Evolutionary conservation across 768 basidiomycete species (phyloP), one percentile per base, ranked within the genome.

Genomic region (Pulveroboletus sp.): DNA sequence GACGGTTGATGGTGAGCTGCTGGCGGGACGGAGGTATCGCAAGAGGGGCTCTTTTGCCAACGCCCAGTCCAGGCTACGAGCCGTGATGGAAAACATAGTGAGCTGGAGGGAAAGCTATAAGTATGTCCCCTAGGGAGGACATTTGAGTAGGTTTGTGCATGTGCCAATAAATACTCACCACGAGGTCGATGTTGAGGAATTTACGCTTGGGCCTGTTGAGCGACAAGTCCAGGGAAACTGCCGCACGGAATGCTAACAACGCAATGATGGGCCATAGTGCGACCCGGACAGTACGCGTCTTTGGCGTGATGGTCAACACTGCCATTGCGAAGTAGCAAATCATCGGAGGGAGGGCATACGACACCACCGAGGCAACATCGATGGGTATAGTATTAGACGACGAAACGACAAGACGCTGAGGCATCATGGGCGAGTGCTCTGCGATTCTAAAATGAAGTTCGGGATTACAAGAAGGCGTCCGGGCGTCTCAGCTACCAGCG

Each of bases 251-350:
- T 5, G 74, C 65, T 9, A 68, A 54, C 61, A 71, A 73, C 5
- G 76, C 58, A n/a, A n/a, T n/a, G n/a, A n/a, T n/a, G n/a, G n/a
- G n/a, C n/a, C 79, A 68, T 26, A 82, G 50, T 3, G 73, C 74
- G 41, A 79, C 52, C 28, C 80, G 76, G 32, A 73, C n/a, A n/a
- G n/a, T 40, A 26, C 70, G 69, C 0, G 80, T 81, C 14, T 68
- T 60, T 0, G 78, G 77, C 3, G 71, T 60, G 24, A 77, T 57
- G 6, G 78, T 77, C 42, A 83, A 72, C 38, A 76, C 57, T 9
- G 81, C 80, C 14, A 73, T 72, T 6, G 59, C 57, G 62, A 77
- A 76, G 61, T 77, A 78, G 55, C 70, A 70, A 28, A 76, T 38
- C 0, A 76, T 28, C 5, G 73, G 66, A n/a, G 76, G 77, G 17